A percentile compares a stretch with the other conserved stretches of the same genome.
These are phyloP conservation scores for Acanthamoeba healyi DNA, from an alignment of 208 protist genomes.

Conservation along the genomic window DNA sequence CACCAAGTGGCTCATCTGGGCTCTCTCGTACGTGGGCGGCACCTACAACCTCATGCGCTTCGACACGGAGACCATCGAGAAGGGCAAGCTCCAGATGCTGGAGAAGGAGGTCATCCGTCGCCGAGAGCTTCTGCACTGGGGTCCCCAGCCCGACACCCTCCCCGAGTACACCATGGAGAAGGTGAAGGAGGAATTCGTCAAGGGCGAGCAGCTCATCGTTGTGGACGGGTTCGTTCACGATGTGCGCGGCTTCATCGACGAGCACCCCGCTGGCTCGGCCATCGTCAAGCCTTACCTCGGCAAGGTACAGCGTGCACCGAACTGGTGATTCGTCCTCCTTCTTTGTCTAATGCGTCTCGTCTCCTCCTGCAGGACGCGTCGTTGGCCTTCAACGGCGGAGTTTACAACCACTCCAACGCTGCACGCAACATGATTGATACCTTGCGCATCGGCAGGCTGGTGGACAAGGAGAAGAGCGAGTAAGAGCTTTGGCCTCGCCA, in stretches of 20 bases:
- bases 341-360: background rate
- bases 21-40: slow-evolving; percentile 81
- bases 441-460: slow-evolving; percentile 74
- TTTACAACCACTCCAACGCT: slow-evolving; percentile 86
- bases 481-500: background rate
- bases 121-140: slow-evolving; percentile 77
- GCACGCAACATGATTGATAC: slow-evolving; percentile 83
- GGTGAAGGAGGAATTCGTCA: slow-evolving; percentile 42
- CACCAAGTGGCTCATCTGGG: slow-evolving; percentile 88
- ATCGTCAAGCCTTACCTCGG: slow-evolving; percentile 75
- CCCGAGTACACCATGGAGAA: slow-evolving; percentile 75
- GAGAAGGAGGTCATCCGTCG: slow-evolving; percentile 77
- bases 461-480: slow-evolving; percentile 66
- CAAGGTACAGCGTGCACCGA: background rate
- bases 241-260: slow-evolving; percentile 81
- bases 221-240: slow-evolving; percentile 87
- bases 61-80: slow-evolving; percentile 82
- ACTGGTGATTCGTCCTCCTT: no score
- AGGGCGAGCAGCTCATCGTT: slow-evolving; percentile 77
- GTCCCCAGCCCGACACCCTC: slow-evolving; percentile 71
- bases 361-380: slow-evolving; percentile 40
- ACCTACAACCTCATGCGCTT: slow-evolving; percentile 85
- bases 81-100: slow-evolving; percentile 82
- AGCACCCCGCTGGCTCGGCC: slow-evolving; percentile 86
- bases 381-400: slow-evolving; percentile 81